phyloP scores from a whole-genome alignment of 768 basidiomycete genomes.

The Tricholoma terreum region DNA sequence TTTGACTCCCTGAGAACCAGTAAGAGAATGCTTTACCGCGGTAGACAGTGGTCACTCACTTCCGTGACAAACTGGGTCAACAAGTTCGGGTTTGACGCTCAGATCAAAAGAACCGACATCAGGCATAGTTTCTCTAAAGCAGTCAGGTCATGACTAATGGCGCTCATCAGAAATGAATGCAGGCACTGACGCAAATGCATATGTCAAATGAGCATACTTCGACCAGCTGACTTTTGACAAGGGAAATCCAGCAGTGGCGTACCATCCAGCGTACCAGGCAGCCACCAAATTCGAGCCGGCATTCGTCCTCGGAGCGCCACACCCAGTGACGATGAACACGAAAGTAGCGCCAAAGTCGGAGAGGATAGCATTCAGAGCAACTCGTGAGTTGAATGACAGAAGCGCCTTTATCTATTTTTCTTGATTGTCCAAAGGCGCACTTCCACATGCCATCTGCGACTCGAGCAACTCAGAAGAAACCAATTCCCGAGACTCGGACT shows the following conservation, averaged over 20 bases:
- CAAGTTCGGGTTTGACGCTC: constrained; percentile 43
- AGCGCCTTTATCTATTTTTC: too few species aligned
- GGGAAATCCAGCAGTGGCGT: constrained; percentile 44
- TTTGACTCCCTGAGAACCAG: constrained; percentile 45
- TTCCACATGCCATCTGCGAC: too few species aligned
- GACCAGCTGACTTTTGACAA: constrained; percentile 59
- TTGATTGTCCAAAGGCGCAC: too few species aligned
- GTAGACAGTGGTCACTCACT: constrained; percentile 24
- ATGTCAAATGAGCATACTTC: constrained; percentile 65
- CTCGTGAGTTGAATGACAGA: too few species aligned
- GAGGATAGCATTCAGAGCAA: too few species aligned
- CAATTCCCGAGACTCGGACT: too few species aligned
- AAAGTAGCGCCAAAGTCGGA: too few species aligned
- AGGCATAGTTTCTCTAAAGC: constrained; percentile 35
- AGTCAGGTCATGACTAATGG: too few species aligned
- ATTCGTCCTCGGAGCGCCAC: constrained; percentile 6
- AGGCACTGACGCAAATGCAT: constrained; percentile 64
- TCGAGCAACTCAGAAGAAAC: too few species aligned
- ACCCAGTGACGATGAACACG: too few species aligned
- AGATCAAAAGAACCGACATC: constrained; percentile 35
- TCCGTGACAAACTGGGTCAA: constrained; percentile 57
- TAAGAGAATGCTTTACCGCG: too few species aligned
- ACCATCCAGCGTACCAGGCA: constrained; percentile 72
- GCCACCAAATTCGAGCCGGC: constrained; percentile 33
- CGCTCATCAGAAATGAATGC: not conserved